Percentiles rank a stretch among this genome's conserved stretches.
Evolutionary conservation across 192 early-diverging fungal genomes (phyloP).

Genomic region (Helicostylum pulchrum): DNA sequence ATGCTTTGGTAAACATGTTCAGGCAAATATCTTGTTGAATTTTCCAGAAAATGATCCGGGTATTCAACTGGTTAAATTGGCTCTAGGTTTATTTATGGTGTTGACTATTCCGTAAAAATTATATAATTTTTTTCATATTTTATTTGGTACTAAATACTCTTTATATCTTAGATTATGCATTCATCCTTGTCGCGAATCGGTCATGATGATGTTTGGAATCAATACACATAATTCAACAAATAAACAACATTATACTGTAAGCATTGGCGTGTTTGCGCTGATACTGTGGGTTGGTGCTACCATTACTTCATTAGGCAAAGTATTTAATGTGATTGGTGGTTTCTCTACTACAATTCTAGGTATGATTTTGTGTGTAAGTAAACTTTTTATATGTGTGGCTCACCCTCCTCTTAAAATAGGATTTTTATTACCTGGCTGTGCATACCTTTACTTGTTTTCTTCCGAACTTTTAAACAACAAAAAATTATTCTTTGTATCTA

Average conservation of each 20-base stretch:
- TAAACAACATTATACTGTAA: conserved; percentile 36
- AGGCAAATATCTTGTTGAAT: conserved; percentile 65
- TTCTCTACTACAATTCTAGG: conserved; percentile 41
- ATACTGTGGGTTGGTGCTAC: conserved; percentile 42
- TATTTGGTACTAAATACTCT: background rate
- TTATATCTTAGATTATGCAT: conserved; percentile 24
- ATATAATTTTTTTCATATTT: background rate
- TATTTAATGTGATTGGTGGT: conserved; percentile 47
- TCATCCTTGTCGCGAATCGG: conserved; percentile 43
- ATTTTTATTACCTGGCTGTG: conserved; percentile 21
- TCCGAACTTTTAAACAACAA: background rate
- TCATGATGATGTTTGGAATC: conserved; percentile 39
- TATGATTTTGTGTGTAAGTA: background rate
- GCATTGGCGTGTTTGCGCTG: conserved; percentile 30
- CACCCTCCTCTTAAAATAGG: conserved; percentile 6
- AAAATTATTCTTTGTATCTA: background rate
- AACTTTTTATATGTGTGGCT: too few relatives aligned
- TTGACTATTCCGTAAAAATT: conserved; percentile 49
- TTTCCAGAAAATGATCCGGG: conserved; percentile 51
- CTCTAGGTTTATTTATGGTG: conserved; percentile 58
- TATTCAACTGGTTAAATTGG: conserved; percentile 55
- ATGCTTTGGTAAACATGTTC: conserved; percentile 56
- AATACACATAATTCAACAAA: conserved; percentile 29
- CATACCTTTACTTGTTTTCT: conserved; percentile 7
- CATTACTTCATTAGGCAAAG: conserved; percentile 37